These are phyloP conservation scores for Oryza rufipogon DNA, from an alignment of 176 grass and related monocot genomes.

Conservation along the genomic window DNA sequence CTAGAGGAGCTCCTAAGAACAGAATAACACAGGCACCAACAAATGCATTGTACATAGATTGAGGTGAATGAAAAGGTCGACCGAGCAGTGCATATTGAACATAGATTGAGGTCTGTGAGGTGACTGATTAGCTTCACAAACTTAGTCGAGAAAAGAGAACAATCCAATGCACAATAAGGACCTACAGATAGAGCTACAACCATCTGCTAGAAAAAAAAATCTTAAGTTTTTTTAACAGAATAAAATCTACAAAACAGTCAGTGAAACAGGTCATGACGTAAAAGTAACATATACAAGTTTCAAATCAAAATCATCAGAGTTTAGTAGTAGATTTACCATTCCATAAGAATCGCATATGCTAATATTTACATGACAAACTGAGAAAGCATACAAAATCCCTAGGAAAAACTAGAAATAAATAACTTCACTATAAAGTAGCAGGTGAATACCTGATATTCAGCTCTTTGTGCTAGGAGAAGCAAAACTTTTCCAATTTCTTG, in stretches of 20 bases:
- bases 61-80: too few species aligned
- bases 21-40: constrained; percentile 14
- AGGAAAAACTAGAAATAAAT: constrained; percentile 27
- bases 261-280: constrained; percentile 12
- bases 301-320: constrained; percentile 5
- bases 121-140: constrained; percentile 5
- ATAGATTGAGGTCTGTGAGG: neutral
- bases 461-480: constrained; percentile 80
- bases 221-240: neutral
- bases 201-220: neutral
- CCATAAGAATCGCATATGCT: constrained; percentile 8
- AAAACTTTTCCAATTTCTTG: constrained; percentile 88
- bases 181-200: constrained; percentile 6
- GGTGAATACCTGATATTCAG: constrained; percentile 89
- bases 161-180: neutral
- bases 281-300: constrained; percentile 10
- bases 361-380: neutral
- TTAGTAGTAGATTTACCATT: neutral
- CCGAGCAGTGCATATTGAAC: neutral
- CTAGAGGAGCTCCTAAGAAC: constrained; percentile 3
- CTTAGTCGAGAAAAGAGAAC: neutral
- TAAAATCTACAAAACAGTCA: neutral
- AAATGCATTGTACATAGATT: neutral
- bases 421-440: constrained; percentile 28
- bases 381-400: constrained; percentile 7